phyloP scores from a whole-genome alignment of 352 stramenopile genomes.

The Pythium angustatum region DNA sequence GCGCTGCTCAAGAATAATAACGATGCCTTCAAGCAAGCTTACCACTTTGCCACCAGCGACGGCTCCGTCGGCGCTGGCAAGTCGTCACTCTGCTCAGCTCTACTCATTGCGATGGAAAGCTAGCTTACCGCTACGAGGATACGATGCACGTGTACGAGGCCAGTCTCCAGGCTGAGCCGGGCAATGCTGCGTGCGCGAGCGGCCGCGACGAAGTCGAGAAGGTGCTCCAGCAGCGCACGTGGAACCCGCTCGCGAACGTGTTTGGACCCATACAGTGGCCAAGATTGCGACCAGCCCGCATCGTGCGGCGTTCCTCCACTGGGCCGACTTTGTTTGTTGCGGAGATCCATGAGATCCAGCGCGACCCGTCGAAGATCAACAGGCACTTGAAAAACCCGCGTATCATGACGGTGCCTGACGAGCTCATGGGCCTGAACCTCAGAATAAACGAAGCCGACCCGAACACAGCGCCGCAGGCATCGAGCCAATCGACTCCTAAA shows the following conservation, averaged over 20 bases:
- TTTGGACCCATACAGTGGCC: slow-evolving; percentile 97
- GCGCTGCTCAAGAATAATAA: slow-evolving; percentile 38
- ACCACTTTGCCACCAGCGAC: too few relatives aligned
- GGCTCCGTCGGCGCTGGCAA: slow-evolving; percentile 53
- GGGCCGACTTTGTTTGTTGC: slow-evolving; percentile 91
- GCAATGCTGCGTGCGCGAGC: slow-evolving; percentile 91
- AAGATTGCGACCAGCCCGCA: slow-evolving; percentile 91
- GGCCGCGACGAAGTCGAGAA: slow-evolving; percentile 95
- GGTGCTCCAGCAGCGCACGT: slow-evolving; percentile 68
- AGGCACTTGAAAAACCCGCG: slow-evolving; percentile 78
- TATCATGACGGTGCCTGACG: slow-evolving; percentile 85
- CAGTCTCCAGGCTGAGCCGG: slow-evolving; percentile 90
- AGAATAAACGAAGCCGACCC: slow-evolving; percentile 61
- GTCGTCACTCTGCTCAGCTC: slow-evolving; percentile 48
- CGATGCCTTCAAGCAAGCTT: slow-evolving; percentile 37
- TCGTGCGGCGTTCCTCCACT: slow-evolving; percentile 85
- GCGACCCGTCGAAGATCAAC: slow-evolving; percentile 77
- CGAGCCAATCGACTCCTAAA: slow-evolving; percentile 26
- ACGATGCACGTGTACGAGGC: slow-evolving; percentile 82
- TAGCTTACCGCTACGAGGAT: slow-evolving; percentile 88
- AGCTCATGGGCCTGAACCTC: slow-evolving; percentile 82
- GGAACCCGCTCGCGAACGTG: slow-evolving; percentile 87
- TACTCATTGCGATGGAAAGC: slow-evolving; percentile 90
- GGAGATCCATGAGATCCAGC: slow-evolving; percentile 75
- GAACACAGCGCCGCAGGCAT: slow-evolving; percentile 53